Evolutionary conservation across 495 filamentous ascomycete genomes (phyloP), one percentile per base, ranked within the genome.

Genomic region (Aspergillus kassunensis): DNA sequence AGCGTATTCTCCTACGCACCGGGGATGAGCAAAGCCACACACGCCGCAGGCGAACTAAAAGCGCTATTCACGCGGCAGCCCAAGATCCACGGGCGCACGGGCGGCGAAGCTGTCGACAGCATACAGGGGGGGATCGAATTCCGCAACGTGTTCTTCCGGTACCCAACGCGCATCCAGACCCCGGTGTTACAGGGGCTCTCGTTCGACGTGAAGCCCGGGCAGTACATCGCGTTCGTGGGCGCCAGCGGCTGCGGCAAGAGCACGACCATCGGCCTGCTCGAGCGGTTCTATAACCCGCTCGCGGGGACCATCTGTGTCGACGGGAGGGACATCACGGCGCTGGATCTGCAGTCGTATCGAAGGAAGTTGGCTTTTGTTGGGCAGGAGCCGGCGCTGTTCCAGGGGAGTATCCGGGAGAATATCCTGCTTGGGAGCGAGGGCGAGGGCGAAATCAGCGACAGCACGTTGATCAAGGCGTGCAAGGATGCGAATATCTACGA

Each of bases 401-500:
- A 90, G 54, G 90, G 90, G 19, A 88, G 84, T 2, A 85, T 96
- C 56, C 76, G 80, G 31, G 90, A 96, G 46, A 95, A 95, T 60
- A 81, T 95, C 42, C 66, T 93, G 1, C 73, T 95, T 7, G 88
- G 88, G 16, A 49, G 45, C 4, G 78, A 82, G 49, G 79, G 82
- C 7, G 76, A 85, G 39, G 35, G 21, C 3, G 41, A 29, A 15
- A 78, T 89, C 11, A 59, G 77, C 0, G 89, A 95, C 19, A 81
- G 80, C 30, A 73, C 74, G 6, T 75, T 96, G 18, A 73, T 83
- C 42, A 76, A 82, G 50, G 88, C 86, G n/a, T 92, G 89, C 71
- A 83, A 80, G 51, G 86, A 91, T 60, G 90, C 90, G 20, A 96
- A 95, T 56, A 95, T 96, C 57, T 90, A 90, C 64, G 88, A 93